Evolutionary conservation across 352 stramenopile genomes (phyloP), one percentile per base, ranked within the genome.

Genomic region (Thalassiosira exigua): DNA sequence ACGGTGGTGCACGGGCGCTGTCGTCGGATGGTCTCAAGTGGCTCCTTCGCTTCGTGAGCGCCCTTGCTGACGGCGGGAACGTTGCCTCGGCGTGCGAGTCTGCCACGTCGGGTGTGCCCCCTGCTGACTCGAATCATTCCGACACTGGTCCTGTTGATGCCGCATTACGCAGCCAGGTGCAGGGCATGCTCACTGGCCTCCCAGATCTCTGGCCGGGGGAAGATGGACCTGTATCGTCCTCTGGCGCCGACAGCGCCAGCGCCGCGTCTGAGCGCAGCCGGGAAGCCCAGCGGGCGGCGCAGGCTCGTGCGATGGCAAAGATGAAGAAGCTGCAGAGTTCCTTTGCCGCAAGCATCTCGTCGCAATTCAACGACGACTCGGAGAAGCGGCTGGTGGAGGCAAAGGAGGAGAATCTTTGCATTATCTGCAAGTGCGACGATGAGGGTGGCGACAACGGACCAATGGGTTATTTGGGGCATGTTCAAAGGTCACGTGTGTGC

Each of bases 381-480:
- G 73, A 85, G 2, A 87, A 86, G 32, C 72, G 82, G 51, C 42
- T 67, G 30, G 78, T 19, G 21, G 44, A 59, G 33, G 44, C 12
- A 33, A 60, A 92, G 24, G 81, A 92, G 52, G 89, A 92, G 36
- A 89, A 93, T 54, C 62, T 90, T 7, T 95, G 90, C 57, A 95
- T 95, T 57, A 94, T 95, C 68, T 95, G 90, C 62, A 75, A 87
- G 59, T 93, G 89, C 67, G 87, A 92, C 68, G 89, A 92, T 61
- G 79, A 72, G n/a, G 85, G 92, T 77, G 87, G 89, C 7, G 87
- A 91, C 68, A 92, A 92, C 75, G 87, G 86, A 29, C 90, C 90
- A n/a, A 82, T 95, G 32, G 89, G 89, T 9, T 92, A 88, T 68
- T 66, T 95, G 24, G 90, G 86, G 7, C 89, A 94, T 69, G 87